phyloP scores from a whole-genome alignment of 2,329 filamentous ascomycete genomes.

The Pestalotiopsis sp. region DNA sequence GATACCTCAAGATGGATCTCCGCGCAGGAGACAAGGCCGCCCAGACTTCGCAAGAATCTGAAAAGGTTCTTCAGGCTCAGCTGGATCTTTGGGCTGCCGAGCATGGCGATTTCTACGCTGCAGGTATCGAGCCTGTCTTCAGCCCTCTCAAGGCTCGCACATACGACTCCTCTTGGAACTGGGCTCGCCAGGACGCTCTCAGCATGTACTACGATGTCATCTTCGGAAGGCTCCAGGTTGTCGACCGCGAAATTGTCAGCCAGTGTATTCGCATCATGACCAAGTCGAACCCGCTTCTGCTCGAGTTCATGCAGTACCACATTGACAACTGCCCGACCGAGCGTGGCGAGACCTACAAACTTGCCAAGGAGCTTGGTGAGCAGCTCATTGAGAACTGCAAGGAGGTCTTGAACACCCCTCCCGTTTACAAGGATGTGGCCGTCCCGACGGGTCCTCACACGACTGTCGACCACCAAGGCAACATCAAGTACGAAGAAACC shows the following conservation, averaged over 20 bases:
- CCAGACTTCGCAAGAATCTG: constrained; percentile 80
- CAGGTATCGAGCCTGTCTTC: constrained; percentile 93
- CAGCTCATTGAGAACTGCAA: constrained; percentile 98
- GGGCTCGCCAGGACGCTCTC: constrained; percentile 95
- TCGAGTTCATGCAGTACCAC: constrained; percentile 99
- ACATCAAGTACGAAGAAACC: constrained; percentile 88
- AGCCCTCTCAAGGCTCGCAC: constrained; percentile 90
- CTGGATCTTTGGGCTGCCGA: constrained; percentile 93
- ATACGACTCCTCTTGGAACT: constrained; percentile 99
- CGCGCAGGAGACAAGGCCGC: constrained; percentile 95
- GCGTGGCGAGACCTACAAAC: constrained; percentile 93
- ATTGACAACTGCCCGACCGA: constrained; percentile 98
- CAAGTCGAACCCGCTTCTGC: constrained; percentile 89
- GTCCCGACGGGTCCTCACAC: constrained; percentile 91
- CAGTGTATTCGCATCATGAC: constrained; percentile 99
- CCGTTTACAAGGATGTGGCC: constrained; percentile 94
- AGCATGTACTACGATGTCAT: constrained; percentile 99
- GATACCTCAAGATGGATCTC: constrained; percentile 96
- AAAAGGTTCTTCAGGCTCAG: constrained; percentile 87
- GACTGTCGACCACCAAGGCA: constrained; percentile 88
- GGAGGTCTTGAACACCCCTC: constrained; percentile 80
- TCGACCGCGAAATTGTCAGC: constrained; percentile 97
- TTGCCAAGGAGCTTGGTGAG: constrained; percentile 92
- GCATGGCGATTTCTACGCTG: constrained; percentile 94
- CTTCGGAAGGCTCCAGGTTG: constrained; percentile 88